These are phyloP conservation scores for Trypanosoma mega DNA, from an alignment of 208 protist species.

Conservation along the genomic window DNA sequence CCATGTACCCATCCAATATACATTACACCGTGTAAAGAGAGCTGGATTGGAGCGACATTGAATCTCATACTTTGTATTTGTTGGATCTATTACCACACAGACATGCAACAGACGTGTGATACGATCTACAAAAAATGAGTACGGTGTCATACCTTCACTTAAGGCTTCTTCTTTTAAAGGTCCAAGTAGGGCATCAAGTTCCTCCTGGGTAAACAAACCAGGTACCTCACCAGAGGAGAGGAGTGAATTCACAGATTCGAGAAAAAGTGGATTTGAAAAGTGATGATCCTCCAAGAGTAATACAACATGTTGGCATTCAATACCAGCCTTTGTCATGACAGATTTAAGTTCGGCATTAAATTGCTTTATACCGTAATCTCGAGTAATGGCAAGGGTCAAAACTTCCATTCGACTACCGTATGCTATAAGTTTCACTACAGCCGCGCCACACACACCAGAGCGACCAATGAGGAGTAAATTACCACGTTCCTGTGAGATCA, in stretches of 20 bases:
- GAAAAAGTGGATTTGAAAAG: slow-evolving; percentile 85
- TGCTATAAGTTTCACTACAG: slow-evolving; percentile 89
- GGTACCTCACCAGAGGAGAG: slow-evolving; percentile 96
- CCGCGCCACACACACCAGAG: slow-evolving; percentile 91
- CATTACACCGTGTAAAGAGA: slow-evolving; percentile 94
- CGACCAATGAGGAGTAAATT: slow-evolving; percentile 94
- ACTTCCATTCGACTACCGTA: slow-evolving; percentile 92
- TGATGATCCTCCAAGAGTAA: slow-evolving; percentile 97
- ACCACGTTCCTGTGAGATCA: slow-evolving; percentile 93
- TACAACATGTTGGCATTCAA: slow-evolving; percentile 87
- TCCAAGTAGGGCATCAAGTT: slow-evolving; percentile 94
- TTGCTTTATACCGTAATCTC: slow-evolving; percentile 92
- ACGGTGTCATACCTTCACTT: slow-evolving; percentile 81
- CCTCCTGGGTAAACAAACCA: slow-evolving; percentile 95
- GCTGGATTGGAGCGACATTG: slow-evolving; percentile 96
- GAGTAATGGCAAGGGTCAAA: slow-evolving; percentile 86
- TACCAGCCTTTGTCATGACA: slow-evolving; percentile 87
- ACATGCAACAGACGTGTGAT: slow-evolving; percentile 94
- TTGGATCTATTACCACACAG: slow-evolving; percentile 94
- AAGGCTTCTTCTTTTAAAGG: slow-evolving; percentile 91
- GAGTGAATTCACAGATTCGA: slow-evolving; percentile 96
- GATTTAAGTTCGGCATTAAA: slow-evolving; percentile 95
- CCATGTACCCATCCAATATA: slow-evolving; percentile 97
- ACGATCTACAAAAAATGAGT: slow-evolving; percentile 91
- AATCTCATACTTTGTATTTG: slow-evolving; percentile 88